phyloP scores from a whole-genome alignment of 148 eudicot species.

The Dysphania ambrosioides region DNA sequence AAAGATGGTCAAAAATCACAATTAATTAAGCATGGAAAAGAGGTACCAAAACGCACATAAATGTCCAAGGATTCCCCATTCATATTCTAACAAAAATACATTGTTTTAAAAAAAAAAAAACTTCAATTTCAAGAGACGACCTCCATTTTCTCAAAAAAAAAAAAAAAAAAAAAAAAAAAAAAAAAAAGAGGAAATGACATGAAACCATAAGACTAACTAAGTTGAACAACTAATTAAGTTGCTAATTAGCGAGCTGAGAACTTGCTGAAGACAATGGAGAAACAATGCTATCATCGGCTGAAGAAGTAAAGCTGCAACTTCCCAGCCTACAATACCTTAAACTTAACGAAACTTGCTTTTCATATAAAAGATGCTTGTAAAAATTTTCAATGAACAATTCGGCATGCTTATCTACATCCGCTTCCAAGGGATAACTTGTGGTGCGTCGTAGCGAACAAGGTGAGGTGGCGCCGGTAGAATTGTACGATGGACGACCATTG shows the following conservation, averaged over 20 bases:
- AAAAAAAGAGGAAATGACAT: background rate
- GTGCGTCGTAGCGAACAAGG: constrained; percentile 25
- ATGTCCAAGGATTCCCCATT: background rate
- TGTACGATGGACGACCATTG: background rate
- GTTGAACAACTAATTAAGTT: background rate
- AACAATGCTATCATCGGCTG: constrained; percentile 7
- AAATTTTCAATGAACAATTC: constrained; percentile 37
- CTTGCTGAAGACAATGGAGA: constrained; percentile 22
- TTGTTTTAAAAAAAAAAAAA: background rate
- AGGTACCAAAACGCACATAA: background rate
- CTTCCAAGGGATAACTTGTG: constrained; percentile 27
- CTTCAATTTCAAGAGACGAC: background rate
- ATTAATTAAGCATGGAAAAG: background rate
- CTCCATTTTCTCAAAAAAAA: no score
- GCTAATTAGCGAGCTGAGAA: constrained; percentile 23
- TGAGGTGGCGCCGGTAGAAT: constrained; percentile 17
- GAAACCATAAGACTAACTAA: background rate
- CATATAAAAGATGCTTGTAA: constrained; percentile 26
- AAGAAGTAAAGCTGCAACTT: constrained; percentile 13
- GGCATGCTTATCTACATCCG: constrained; percentile 33
- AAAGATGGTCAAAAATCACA: background rate
- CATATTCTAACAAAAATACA: background rate
- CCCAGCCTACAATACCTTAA: constrained; percentile 27
- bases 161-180: background rate
- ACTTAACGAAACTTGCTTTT: constrained; percentile 37